A percentile compares a stretch with the other conserved stretches of the same genome.
Conservation (phyloP, 495 filamentous ascomycete genomes). For the Hyaloscypha bicolor region DNA sequence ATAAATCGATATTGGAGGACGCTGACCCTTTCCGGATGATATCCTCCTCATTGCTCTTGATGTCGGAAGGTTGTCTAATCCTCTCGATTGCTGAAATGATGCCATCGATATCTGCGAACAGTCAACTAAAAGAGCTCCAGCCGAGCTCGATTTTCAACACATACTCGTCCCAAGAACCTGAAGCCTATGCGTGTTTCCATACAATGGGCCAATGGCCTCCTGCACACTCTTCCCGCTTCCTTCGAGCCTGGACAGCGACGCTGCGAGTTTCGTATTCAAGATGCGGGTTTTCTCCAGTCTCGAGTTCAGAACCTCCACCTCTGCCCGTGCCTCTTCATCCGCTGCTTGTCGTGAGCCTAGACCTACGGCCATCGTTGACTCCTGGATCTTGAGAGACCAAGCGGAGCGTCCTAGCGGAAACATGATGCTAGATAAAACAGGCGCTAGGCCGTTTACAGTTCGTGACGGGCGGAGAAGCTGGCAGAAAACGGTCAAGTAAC, state of each 20-base stretch:
- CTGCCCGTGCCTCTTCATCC: conserved; percentile 64
- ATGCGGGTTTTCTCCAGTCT: conserved; percentile 64
- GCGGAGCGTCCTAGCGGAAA: conserved; percentile 16
- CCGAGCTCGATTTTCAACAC: conserved; percentile 28
- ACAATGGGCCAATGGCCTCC: conserved; percentile 89
- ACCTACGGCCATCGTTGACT: conserved; percentile 33
- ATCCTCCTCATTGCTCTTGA: conserved; percentile 83
- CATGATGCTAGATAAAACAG: conserved; percentile 7
- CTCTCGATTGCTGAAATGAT: conserved; percentile 84
- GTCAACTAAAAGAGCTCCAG: conserved; percentile 17
- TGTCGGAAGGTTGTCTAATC: conserved; percentile 84
- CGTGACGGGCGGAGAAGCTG: neutral
- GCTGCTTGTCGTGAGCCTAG: conserved; percentile 48
- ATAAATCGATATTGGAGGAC: neutral
- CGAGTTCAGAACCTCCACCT: conserved; percentile 67
- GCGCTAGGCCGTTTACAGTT: conserved; percentile 16
- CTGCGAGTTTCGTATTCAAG: conserved; percentile 91
- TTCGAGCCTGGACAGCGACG: conserved; percentile 81
- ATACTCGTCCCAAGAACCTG: conserved; percentile 79
- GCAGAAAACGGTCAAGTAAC: neutral
- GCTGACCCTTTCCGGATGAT: conserved; percentile 82
- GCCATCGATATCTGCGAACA: conserved; percentile 71
- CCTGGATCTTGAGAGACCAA: conserved; percentile 16
- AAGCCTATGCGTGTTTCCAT: conserved; percentile 86
- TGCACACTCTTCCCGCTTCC: conserved; percentile 86